A percentile compares a stretch with the other conserved stretches of the same genome.
Evolutionary conservation across 768 basidiomycete genomes (phyloP).

Genomic region (Kwoniella heveanensis): DNA sequence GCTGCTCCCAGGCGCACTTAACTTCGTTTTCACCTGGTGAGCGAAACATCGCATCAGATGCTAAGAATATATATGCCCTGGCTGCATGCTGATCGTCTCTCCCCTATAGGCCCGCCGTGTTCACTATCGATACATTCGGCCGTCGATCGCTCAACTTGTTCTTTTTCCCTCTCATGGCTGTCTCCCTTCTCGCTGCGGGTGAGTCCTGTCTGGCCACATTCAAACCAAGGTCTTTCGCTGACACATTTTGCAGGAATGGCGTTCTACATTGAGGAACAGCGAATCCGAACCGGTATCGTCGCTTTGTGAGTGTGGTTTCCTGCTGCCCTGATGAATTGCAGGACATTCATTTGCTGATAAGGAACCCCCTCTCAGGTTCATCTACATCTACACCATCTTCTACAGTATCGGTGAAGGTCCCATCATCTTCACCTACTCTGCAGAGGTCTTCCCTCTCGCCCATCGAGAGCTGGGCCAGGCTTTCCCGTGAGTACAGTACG

Average conservation of each 20-base stretch:
- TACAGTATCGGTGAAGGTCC: slow-evolving; percentile 67
- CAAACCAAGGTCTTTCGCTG: slow-evolving; percentile 14
- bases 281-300: slow-evolving; percentile 59
- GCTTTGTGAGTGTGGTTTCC: slow-evolving; percentile 35
- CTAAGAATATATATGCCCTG: slow-evolving; percentile 39
- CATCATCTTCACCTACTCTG: slow-evolving; percentile 79
- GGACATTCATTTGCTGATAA: not conserved
- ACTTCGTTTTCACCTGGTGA: slow-evolving; percentile 50
- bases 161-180: slow-evolving; percentile 75
- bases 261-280: slow-evolving; percentile 59
- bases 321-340: not conserved
- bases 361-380: slow-evolving; percentile 32
- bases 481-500: slow-evolving; percentile 69
- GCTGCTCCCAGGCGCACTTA: slow-evolving; percentile 55
- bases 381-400: slow-evolving; percentile 51
- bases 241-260: slow-evolving; percentile 62
- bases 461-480: slow-evolving; percentile 79
- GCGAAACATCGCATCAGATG: slow-evolving; percentile 47
- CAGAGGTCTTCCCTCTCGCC: slow-evolving; percentile 86
- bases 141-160: slow-evolving; percentile 35
- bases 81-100: slow-evolving; percentile 12
- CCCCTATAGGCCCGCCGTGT: slow-evolving; percentile 43
- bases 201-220: slow-evolving; percentile 61
- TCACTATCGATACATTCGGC: slow-evolving; percentile 47
- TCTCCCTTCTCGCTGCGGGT: slow-evolving; percentile 71